Evolutionary conservation across 352 stramenopile genomes (phyloP).

Genomic region (Thalassiosira livingstoniorum): DNA sequence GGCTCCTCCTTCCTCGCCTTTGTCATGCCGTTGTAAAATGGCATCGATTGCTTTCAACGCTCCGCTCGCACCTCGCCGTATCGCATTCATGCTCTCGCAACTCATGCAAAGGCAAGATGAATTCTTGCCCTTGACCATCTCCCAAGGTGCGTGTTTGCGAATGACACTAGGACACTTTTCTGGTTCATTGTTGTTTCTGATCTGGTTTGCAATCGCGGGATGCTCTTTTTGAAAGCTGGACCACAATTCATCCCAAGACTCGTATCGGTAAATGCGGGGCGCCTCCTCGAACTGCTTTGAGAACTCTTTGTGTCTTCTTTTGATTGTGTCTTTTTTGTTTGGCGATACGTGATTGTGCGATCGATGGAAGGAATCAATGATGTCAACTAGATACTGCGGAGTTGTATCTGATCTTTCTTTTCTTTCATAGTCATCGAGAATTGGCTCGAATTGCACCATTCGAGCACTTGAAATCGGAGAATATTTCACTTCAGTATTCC

Average conservation of each 20-base stretch:
- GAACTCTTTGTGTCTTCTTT: background rate
- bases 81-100: no score
- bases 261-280: background rate
- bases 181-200: background rate
- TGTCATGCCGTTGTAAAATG: no score
- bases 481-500: background rate
- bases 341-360: background rate
- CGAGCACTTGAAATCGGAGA: background rate
- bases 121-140: constrained; percentile 5
- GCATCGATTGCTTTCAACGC: no score
- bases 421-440: background rate
- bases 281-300: background rate
- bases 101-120: constrained; percentile 1
- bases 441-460: background rate
- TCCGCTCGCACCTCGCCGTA: no score
- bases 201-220: background rate
- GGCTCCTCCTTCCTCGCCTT: no score
- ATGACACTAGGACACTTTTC: background rate
- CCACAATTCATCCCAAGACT: constrained; percentile 10
- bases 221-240: background rate
- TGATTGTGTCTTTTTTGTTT: constrained; percentile 10
- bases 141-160: background rate
- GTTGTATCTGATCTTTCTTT: background rate
- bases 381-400: background rate
- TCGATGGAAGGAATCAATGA: background rate